Percentiles rank a stretch among this genome's conserved stretches.
Conservation (phyloP, 192 early-diverging fungal genomes). For the Thamnidium elegans region DNA sequence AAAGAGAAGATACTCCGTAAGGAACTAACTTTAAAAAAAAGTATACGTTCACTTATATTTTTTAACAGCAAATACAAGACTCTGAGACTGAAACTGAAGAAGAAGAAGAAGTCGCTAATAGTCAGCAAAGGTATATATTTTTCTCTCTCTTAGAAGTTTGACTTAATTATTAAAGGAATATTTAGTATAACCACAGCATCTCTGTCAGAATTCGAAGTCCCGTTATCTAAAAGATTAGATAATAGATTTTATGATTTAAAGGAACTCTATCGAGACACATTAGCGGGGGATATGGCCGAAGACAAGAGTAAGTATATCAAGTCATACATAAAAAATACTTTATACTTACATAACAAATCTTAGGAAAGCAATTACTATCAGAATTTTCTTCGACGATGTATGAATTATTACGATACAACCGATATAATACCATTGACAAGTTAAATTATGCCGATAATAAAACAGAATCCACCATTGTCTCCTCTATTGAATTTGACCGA, state of each 20-base stretch:
- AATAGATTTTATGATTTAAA: not conserved
- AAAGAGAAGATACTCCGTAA: too few species aligned
- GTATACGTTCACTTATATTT: too few species aligned
- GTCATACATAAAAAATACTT: not conserved
- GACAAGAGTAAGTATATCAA: not conserved
- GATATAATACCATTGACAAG: constrained; percentile 71
- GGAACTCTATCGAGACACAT: not conserved
- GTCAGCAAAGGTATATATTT: not conserved
- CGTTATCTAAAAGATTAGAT: not conserved
- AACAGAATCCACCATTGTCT: constrained; percentile 76
- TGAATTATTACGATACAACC: constrained; percentile 64
- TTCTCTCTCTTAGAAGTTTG: too few species aligned
- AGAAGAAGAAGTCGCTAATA: not conserved
- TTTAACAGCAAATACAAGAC: not conserved
- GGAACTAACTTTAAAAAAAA: too few species aligned
- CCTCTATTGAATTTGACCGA: constrained; percentile 90
- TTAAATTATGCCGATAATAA: constrained; percentile 78
- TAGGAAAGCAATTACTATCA: not conserved
- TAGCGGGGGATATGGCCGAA: not conserved
- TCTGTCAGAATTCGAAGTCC: too few species aligned
- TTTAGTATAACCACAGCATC: not conserved
- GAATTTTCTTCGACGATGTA: constrained; percentile 65
- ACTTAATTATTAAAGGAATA: not conserved
- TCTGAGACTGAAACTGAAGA: not conserved
- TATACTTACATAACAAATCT: not conserved